Base-by-base conservation (phyloP, 2,329 filamentous ascomycete genomes). In the Alternaria gaisen region DNA sequence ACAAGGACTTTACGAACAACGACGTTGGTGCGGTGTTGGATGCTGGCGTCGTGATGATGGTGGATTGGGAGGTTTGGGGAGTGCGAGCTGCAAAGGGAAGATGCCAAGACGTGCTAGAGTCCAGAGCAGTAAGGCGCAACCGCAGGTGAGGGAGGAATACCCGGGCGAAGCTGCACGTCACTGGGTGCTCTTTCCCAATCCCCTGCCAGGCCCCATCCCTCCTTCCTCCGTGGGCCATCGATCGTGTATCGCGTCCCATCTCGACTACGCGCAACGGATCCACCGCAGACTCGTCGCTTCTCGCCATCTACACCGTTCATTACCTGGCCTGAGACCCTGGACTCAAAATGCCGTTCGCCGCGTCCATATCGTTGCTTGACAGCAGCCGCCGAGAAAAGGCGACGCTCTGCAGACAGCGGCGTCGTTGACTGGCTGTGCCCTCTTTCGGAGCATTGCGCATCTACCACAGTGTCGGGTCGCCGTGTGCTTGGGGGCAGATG, bases 391-490 rank as follows among this genome's bases (percentile, higher is more conserved):
- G 54, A 63, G 32, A 32, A 30, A 56, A 56, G 53, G 60, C 64
- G 62, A 68, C 63, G 40, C 60, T 59, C 61, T 62, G 66, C 66
- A 62, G 58, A 38, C 44, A 44, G 50, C 51, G 51, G 52, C 43
- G 56, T 41, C 41, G 20, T 58, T 58, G 60, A 68, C 63, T 68
- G 71, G 66, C 65, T 60, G 59, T 66, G 61, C 63, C 72, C 68
- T 55, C 71, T 75, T 77, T 77, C 69, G 74, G 75, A 73, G 69
- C 55, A 67, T 73, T 76, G 75, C 72, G 75, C 75, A 78, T 54
- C 58, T 50, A 58, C 74, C 76, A 66, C 43, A 20, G 67, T 67
- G 67, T 63, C 72, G 75, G 76, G 74, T 68, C 69, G 51, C 50
- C 14, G 55, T 72, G 64, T 69, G 67, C 58, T 64, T 60, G 67